Percentiles rank a stretch among this genome's conserved stretches.
Evolutionary conservation across 306 rosid species (phyloP).

Genomic region (Castanopsis chinensis): DNA sequence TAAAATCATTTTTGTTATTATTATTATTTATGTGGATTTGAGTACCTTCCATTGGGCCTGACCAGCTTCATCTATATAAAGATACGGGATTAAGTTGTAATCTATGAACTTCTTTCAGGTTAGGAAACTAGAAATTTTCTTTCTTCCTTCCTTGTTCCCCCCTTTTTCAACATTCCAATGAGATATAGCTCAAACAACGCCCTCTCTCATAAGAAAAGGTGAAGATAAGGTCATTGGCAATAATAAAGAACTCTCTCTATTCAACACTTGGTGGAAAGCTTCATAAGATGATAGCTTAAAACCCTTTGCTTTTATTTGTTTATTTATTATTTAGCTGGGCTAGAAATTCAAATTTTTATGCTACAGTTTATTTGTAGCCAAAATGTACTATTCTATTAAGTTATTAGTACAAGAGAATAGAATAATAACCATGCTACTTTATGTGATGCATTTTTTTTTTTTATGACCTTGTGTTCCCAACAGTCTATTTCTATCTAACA

Average conservation of each 20-base stretch:
- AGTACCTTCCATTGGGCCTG: not conserved
- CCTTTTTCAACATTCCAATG: no score
- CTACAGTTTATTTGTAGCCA: not conserved
- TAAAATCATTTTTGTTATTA: no score
- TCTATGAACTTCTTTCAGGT: not conserved
- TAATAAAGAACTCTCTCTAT: not conserved
- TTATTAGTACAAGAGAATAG: not conserved
- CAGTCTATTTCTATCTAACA: not conserved
- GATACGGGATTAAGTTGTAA: not conserved
- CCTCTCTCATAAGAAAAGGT: no score
- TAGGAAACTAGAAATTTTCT: not conserved
- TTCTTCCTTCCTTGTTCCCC: no score
- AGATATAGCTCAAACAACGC: no score
- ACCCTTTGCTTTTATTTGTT: not conserved
- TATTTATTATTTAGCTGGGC: not conserved
- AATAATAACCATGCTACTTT: not conserved
- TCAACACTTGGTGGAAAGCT: not conserved
- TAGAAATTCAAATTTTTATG: not conserved
- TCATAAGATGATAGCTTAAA: not conserved
- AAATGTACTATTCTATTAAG: not conserved
- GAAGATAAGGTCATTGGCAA: no score
- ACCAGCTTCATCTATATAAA: not conserved
- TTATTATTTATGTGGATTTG: not conserved
- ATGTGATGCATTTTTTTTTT: not conserved
- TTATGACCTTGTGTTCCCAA: slow-evolving; percentile 2